Evolutionary conservation across 306 rosid species (phyloP).

Genomic region (Quercus berberidifolia): DNA sequence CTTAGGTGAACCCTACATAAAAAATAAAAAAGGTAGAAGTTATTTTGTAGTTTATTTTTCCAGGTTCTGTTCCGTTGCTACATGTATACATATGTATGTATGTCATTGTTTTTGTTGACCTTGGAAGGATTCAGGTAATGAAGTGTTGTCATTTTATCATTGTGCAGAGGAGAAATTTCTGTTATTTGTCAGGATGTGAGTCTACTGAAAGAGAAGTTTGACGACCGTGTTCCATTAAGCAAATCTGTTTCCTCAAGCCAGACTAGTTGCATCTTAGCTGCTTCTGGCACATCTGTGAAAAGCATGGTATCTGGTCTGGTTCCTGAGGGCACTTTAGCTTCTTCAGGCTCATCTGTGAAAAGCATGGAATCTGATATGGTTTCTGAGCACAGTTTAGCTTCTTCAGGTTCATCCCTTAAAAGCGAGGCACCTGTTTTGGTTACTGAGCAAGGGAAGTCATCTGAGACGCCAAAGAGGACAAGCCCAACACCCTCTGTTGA

Average conservation of each 20-base stretch:
- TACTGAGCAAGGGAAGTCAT: constrained; percentile 36
- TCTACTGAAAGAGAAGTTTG: constrained; percentile 81
- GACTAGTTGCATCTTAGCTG: constrained; percentile 74
- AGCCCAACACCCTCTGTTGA: constrained; percentile 27
- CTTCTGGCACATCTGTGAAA: constrained; percentile 42
- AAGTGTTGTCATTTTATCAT: constrained; percentile 6
- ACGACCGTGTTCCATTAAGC: constrained; percentile 76
- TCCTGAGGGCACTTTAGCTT: constrained; percentile 30
- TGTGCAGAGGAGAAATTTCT: constrained; percentile 82
- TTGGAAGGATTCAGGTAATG: background rate
- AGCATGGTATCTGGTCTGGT: constrained; percentile 12
- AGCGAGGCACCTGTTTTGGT: constrained; percentile 23
- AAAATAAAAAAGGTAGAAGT: background rate
- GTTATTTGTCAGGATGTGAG: constrained; percentile 75
- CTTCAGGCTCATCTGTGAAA: constrained; percentile 45
- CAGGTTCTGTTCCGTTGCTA: background rate
- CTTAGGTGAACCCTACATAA: background rate
- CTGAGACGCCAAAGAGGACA: constrained; percentile 17
- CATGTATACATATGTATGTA: background rate
- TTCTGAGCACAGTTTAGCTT: constrained; percentile 43
- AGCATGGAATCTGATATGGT: constrained; percentile 13
- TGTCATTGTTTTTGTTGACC: background rate
- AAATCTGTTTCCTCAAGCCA: constrained; percentile 79
- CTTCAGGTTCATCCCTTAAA: constrained; percentile 37
- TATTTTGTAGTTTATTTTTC: background rate